Conservation (phyloP, 768 basidiomycete genomes). For the Calvatia gigantea region DNA sequence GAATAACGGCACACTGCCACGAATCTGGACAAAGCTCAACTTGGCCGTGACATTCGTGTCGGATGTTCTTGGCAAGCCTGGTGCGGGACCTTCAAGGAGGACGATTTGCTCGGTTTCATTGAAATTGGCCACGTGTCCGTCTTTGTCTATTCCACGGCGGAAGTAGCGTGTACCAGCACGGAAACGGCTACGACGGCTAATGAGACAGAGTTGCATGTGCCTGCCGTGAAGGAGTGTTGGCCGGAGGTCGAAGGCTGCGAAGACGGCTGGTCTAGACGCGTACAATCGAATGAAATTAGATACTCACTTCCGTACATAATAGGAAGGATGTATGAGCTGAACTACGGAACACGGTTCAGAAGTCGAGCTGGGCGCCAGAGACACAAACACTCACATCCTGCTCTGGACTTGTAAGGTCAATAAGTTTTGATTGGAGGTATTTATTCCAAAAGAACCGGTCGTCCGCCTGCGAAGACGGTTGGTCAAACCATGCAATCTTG, state of each 20-base stretch:
- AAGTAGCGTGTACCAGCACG: conserved; percentile 98
- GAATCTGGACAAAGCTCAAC: conserved; percentile 88
- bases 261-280: conserved; percentile 4
- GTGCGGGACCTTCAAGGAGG: conserved; percentile 58
- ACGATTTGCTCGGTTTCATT: conserved; percentile 97
- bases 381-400: conserved; percentile 53
- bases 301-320: conserved; percentile 91
- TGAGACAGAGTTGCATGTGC: conserved; percentile 78
- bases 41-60: conserved; percentile 28
- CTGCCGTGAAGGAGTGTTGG: conserved; percentile 71
- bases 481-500: not conserved
- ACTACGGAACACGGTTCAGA: conserved; percentile 38
- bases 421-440: conserved; percentile 61
- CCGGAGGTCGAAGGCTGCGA: conserved; percentile 81
- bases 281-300: not conserved
- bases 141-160: conserved; percentile 84
- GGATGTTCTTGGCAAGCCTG: not conserved
- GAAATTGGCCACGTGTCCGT: conserved; percentile 93
- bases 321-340: conserved; percentile 86
- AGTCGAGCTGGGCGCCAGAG: not conserved
- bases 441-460: conserved; percentile 99
- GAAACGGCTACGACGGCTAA: conserved; percentile 91
- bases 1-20: conserved; percentile 91
- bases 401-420: conserved; percentile 42
- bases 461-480: conserved; percentile 59